phyloP scores from a whole-genome alignment of 441 rosid genomes.

The Daphne laureola region DNA sequence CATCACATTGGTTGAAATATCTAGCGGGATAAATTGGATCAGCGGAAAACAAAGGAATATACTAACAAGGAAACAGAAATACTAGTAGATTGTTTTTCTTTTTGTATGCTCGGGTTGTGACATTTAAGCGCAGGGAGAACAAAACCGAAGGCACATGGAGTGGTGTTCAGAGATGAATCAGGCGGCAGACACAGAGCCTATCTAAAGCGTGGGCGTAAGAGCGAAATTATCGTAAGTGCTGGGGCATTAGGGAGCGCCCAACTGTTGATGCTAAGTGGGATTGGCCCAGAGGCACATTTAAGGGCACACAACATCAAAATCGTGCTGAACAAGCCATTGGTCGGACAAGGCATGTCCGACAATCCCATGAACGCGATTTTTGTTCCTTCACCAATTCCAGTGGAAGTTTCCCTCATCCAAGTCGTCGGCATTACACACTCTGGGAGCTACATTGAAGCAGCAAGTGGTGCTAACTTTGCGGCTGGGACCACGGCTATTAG shows the following conservation, averaged over 20 bases:
- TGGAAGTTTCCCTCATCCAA: slow-evolving; percentile 74
- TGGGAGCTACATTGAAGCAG: slow-evolving; percentile 75
- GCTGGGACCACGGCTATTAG: slow-evolving; percentile 19
- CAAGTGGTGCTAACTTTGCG: slow-evolving; percentile 57
- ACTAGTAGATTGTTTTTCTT: neutral
- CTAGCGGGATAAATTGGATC: too few relatives aligned
- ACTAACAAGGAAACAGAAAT: neutral
- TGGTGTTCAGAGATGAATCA: slow-evolving; percentile 38
- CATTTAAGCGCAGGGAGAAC: slow-evolving; percentile 19
- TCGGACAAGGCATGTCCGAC: slow-evolving; percentile 80
- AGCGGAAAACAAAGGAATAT: too few relatives aligned
- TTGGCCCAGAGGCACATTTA: slow-evolving; percentile 63
- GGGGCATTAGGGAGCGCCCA: slow-evolving; percentile 92
- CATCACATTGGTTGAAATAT: too few relatives aligned
- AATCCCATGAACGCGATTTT: slow-evolving; percentile 85
- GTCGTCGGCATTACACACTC: slow-evolving; percentile 71
- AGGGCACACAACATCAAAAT: slow-evolving; percentile 41
- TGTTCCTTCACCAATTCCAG: slow-evolving; percentile 71
- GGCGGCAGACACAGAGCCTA: slow-evolving; percentile 55
- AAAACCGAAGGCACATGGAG: slow-evolving; percentile 61
- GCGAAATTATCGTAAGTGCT: slow-evolving; percentile 53
- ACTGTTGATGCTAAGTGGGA: slow-evolving; percentile 72
- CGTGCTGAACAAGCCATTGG: slow-evolving; percentile 60
- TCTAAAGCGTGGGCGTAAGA: slow-evolving; percentile 37
- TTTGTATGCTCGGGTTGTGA: neutral